phyloP scores from a whole-genome alignment of 2,329 filamentous ascomycete genomes.

The Chaetothyriales sp. region DNA sequence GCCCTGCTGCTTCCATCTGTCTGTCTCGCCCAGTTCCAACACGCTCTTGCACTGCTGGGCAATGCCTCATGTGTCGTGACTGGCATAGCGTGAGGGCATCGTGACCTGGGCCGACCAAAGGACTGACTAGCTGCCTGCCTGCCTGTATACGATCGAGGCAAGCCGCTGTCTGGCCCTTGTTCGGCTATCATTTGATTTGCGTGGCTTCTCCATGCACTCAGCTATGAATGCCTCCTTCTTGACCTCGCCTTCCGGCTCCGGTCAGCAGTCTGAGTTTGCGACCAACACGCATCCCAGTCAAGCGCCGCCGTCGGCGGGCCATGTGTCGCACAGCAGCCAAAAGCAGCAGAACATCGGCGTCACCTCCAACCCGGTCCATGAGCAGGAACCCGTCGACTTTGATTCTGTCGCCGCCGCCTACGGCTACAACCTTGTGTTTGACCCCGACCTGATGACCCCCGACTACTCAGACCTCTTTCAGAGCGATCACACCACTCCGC shows the following conservation, averaged over 20 bases:
- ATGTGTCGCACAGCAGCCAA: constrained; percentile 1
- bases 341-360: constrained; percentile 7
- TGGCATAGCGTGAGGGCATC: neutral
- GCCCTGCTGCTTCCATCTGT: neutral
- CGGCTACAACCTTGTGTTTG: neutral
- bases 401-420: neutral
- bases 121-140: neutral
- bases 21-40: neutral
- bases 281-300: neutral
- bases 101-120: neutral
- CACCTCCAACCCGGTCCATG: constrained; percentile 11
- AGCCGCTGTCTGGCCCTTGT: neutral
- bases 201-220: neutral
- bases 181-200: neutral
- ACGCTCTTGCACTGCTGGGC: neutral
- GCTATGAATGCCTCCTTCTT: constrained; percentile 6
- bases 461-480: constrained; percentile 13
- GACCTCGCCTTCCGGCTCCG: neutral
- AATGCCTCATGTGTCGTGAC: neutral
- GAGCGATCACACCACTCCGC: constrained; percentile 16
- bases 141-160: too few species aligned
- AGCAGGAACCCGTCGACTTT: neutral
- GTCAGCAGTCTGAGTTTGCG: constrained; percentile 1
- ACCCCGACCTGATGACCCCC: constrained; percentile 11
- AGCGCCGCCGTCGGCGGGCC: neutral